Evolutionary conservation across 1,284 basidiomycete species (phyloP), one percentile per base, ranked within the genome.

Genomic region (Somion occarium): DNA sequence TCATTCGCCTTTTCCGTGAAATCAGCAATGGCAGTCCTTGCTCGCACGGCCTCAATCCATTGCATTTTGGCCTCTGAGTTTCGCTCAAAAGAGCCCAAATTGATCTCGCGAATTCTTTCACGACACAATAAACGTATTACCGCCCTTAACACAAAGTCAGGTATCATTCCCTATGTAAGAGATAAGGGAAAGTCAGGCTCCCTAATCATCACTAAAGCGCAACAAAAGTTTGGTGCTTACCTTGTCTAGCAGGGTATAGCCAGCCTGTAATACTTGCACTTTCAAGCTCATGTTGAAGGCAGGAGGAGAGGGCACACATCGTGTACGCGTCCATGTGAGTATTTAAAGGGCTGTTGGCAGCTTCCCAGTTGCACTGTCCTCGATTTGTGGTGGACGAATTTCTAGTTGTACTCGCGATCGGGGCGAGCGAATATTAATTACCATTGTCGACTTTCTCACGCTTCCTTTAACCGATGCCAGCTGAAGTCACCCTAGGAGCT

Each of bases 1-100:
- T 88, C 79, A 59, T 91, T 91, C 27, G 87, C 88, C 61, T 85
- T 86, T 30, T 82, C 78, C 5, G 84, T 77, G 13, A 82, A 71
- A 57, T 83, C 84, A 2, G 87, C 86, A 52, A 90, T 88, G 20
- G 74, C 73, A 11, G 60, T 63, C 22, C 79, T 68, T 0, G 71
- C 69, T n/a, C 75, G 72, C 13, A 80, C 75, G 18, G 69, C 70
- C 55, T 79, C 78, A 37, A 83, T 79, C 74, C 76, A 82, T 49
- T 73, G 69, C 77, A 86, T 83, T 63, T 90, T 90, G 18, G 78
- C 76, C 1, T 73, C 75, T 67, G 85, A 80, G 59, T 83, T 83
- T n/a, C 74, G 74, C 49, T 80, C 79, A 43, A 86, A 74, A 0
- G 79, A 79, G 1, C 83, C 80, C 42, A 70, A 65, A 59, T 85